These are phyloP conservation scores for Acanthamoeba quina DNA, from an alignment of 208 protist species.

Conservation along the genomic window DNA sequence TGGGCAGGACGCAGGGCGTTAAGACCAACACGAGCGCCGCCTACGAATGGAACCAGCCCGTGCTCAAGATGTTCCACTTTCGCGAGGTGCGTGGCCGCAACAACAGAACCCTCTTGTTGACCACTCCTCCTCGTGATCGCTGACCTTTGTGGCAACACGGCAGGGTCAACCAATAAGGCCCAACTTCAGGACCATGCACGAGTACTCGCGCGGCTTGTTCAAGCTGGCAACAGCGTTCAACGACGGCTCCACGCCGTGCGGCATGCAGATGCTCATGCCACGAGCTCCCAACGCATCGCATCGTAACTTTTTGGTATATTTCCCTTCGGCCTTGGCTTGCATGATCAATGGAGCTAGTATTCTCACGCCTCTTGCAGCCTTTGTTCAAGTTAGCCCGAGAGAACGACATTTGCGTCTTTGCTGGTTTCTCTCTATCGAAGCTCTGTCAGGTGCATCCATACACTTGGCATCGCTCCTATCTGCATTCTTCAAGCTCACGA, in stretches of 20 bases:
- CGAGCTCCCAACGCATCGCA: not conserved
- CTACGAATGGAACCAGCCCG: constrained; percentile 7
- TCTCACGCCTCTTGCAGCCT: no score
- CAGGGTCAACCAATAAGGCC: not conserved
- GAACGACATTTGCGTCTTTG: constrained; percentile 22
- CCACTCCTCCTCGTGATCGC: no score
- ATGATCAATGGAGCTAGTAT: no score
- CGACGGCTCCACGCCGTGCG: constrained; percentile 35
- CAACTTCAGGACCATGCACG: constrained; percentile 61
- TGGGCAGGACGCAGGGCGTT: not conserved
- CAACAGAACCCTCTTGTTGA: no score
- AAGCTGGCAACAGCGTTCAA: constrained; percentile 39
- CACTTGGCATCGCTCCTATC: no score
- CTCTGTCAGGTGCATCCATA: not conserved
- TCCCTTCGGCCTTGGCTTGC: no score
- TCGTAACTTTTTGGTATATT: constrained; percentile 26
- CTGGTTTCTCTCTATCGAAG: constrained; percentile 45
- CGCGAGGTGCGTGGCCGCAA: constrained; percentile 48
- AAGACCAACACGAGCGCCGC: not conserved
- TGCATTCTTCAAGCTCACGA: no score
- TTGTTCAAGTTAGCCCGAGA: not conserved
- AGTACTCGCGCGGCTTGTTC: constrained; percentile 36
- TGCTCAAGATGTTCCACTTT: constrained; percentile 58
- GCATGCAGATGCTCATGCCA: constrained; percentile 63
- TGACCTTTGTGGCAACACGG: no score